These are phyloP conservation scores for Cladosporium sp. DNA, from an alignment of 2,329 filamentous ascomycete genomes.

Conservation along the genomic window DNA sequence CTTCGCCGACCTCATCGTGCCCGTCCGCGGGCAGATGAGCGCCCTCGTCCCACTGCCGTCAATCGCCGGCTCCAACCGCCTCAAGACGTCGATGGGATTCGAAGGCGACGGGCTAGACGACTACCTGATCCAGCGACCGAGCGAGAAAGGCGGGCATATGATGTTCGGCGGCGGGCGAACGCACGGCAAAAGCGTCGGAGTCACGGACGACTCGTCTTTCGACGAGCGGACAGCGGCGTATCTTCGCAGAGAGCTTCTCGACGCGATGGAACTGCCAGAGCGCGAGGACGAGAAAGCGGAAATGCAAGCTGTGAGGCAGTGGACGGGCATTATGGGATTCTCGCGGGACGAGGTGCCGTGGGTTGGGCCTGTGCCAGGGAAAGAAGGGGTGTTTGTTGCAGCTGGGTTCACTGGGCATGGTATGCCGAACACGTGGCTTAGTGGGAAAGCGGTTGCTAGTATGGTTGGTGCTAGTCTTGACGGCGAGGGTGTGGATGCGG, in stretches of 20 bases:
- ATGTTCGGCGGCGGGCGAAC: conserved; percentile 69
- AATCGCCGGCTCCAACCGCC: conserved; percentile 30
- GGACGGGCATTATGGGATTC: conserved; percentile 80
- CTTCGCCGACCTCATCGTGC: conserved; percentile 69
- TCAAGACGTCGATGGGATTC: conserved; percentile 63
- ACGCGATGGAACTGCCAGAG: conserved; percentile 32
- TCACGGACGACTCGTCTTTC: conserved; percentile 57
- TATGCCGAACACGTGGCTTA: conserved; percentile 69
- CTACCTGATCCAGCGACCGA: conserved; percentile 69
- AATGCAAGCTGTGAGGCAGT: conserved; percentile 49
- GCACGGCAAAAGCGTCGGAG: conserved; percentile 52
- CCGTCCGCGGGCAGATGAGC: conserved; percentile 69
- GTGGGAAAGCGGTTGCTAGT: conserved; percentile 59
- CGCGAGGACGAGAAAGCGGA: conserved; percentile 36
- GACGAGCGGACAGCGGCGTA: conserved; percentile 55
- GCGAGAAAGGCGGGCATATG: conserved; percentile 49
- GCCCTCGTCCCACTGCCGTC: conserved; percentile 56
- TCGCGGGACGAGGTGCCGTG: conserved; percentile 64
- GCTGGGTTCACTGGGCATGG: conserved; percentile 58
- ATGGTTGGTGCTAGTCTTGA: conserved; percentile 45
- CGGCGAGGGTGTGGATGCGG: conserved; percentile 13
- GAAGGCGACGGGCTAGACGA: conserved; percentile 59
- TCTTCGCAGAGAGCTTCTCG: conserved; percentile 46
- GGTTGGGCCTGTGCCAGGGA: conserved; percentile 63
- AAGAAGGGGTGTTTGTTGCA: conserved; percentile 26